Conservation (phyloP, 2,329 filamentous ascomycete species). For the Boeremia lycopersici region DNA sequence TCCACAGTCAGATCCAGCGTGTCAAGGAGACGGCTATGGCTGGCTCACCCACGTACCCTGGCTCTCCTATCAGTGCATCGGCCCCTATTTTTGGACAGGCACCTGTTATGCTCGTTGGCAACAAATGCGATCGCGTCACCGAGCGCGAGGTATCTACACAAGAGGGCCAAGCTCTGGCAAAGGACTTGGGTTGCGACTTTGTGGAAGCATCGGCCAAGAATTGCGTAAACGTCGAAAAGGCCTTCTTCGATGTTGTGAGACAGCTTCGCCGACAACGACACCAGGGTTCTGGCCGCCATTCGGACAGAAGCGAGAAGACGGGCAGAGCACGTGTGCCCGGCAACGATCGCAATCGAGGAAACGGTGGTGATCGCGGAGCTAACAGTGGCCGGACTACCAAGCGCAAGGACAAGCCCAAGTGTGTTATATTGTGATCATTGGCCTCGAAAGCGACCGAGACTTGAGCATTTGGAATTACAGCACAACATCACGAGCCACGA, state of each 20-base stretch:
- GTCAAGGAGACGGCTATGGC: conserved; percentile 86
- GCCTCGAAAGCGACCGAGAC: conserved; percentile 14
- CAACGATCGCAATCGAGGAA: conserved; percentile 26
- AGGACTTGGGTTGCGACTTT: conserved; percentile 93
- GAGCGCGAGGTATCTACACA: conserved; percentile 96
- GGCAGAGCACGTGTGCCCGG: conserved; percentile 19
- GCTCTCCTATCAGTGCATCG: conserved; percentile 70
- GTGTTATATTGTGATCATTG: conserved; percentile 40
- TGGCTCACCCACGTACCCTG: conserved; percentile 76
- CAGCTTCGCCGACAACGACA: conserved; percentile 85
- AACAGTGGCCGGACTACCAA: conserved; percentile 20
- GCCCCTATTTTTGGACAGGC: conserved; percentile 65
- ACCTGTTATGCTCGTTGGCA: conserved; percentile 97
- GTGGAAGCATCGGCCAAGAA: conserved; percentile 97
- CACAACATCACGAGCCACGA: conserved; percentile 37
- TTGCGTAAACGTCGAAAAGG: conserved; percentile 97
- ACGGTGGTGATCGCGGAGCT: conserved; percentile 23
- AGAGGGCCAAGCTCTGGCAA: conserved; percentile 88
- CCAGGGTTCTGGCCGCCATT: conserved; percentile 31
- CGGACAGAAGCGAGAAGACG: conserved; percentile 23
- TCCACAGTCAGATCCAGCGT: conserved; percentile 95
- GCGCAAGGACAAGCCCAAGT: conserved; percentile 41
- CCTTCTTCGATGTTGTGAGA: conserved; percentile 95
- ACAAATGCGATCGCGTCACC: conserved; percentile 96
- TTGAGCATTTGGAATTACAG: conserved; percentile 34